These are phyloP conservation scores for Mycena rebaudengoi DNA, from an alignment of 768 basidiomycete genomes.

Conservation along the genomic window DNA sequence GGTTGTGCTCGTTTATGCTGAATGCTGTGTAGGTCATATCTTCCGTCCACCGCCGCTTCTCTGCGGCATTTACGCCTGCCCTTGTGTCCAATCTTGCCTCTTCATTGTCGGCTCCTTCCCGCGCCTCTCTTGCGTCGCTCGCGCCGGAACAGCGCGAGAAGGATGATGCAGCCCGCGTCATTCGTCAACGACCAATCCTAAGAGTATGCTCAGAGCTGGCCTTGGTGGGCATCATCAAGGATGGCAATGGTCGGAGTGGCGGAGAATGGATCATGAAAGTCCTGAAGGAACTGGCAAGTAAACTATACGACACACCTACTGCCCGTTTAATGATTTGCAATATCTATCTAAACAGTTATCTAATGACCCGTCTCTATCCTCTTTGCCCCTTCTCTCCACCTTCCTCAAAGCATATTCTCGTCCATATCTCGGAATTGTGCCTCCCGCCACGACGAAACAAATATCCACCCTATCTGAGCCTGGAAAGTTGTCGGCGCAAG, in stretches of 20 bases:
- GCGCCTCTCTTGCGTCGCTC: constrained; percentile 62
- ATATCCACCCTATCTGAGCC: constrained; percentile 62
- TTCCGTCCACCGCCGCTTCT: constrained; percentile 87
- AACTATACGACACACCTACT: neutral
- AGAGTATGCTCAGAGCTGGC: constrained; percentile 92
- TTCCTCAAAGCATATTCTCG: constrained; percentile 94
- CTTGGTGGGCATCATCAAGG: constrained; percentile 83
- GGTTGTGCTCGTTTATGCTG: constrained; percentile 10
- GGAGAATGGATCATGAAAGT: constrained; percentile 92
- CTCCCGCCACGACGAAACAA: constrained; percentile 64
- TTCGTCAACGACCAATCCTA: constrained; percentile 85
- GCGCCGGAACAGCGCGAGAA: constrained; percentile 88
- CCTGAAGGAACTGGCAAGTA: constrained; percentile 84
- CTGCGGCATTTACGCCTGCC: constrained; percentile 78
- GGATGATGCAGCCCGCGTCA: constrained; percentile 83
- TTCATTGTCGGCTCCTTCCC: constrained; percentile 67
- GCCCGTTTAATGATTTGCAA: constrained; percentile 15
- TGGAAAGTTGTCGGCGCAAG: constrained; percentile 59
- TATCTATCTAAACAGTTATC: constrained; percentile 66
- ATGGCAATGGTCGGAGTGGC: constrained; percentile 73
- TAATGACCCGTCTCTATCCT: constrained; percentile 86
- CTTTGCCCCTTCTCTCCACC: constrained; percentile 88
- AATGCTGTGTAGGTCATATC: constrained; percentile 75
- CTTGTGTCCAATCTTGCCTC: constrained; percentile 67
- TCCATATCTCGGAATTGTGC: constrained; percentile 84